A percentile compares a stretch with the other conserved stretches of the same genome.
Conservation (phyloP, 192 early-diverging fungal species). For the Paraglomus brasilianum region DNA sequence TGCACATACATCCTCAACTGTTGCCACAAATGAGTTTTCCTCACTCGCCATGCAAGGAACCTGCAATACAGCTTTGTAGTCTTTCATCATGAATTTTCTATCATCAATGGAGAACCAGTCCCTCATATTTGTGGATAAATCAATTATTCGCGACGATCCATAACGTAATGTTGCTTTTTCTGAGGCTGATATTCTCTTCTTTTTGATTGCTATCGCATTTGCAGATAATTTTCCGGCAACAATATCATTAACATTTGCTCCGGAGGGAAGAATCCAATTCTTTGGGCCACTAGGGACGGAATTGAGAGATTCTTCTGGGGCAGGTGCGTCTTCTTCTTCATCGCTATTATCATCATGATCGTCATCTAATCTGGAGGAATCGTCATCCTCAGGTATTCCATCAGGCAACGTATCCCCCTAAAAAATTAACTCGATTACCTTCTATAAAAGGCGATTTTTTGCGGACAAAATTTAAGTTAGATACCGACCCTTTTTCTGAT, state of each 20-base stretch:
- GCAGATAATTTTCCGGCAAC: slow-evolving; percentile 16
- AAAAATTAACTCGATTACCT: slow-evolving; percentile 15
- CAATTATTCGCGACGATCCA: slow-evolving; percentile 28
- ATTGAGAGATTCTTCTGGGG: slow-evolving; percentile 15
- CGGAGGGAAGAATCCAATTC: slow-evolving; percentile 27
- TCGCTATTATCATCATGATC: slow-evolving; percentile 15
- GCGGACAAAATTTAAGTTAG: slow-evolving; percentile 2
- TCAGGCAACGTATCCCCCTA: slow-evolving; percentile 13
- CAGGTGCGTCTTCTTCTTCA: slow-evolving; percentile 22
- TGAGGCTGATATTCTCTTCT: slow-evolving; percentile 5
- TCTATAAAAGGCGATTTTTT: slow-evolving; percentile 10
- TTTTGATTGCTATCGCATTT: slow-evolving; percentile 15
- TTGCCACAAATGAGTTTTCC: slow-evolving; percentile 11
- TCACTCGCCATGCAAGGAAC: slow-evolving; percentile 16
- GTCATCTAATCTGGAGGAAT: slow-evolving; percentile 1
- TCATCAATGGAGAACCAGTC: slow-evolving; percentile 27
- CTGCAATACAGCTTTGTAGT: slow-evolving; percentile 17
- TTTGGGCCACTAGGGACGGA: background rate
- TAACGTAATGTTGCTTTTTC: slow-evolving; percentile 32
- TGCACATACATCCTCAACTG: slow-evolving; percentile 21
- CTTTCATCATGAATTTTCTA: slow-evolving; percentile 32
- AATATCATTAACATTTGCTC: slow-evolving; percentile 25
- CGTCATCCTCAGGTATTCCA: slow-evolving; percentile 12
- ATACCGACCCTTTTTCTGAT: slow-evolving; percentile 16
- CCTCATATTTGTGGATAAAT: slow-evolving; percentile 29